Percentiles rank a stretch among this genome's conserved stretches.
Conservation (phyloP, 257 asterid species). For the Thymus mandschuricus region DNA sequence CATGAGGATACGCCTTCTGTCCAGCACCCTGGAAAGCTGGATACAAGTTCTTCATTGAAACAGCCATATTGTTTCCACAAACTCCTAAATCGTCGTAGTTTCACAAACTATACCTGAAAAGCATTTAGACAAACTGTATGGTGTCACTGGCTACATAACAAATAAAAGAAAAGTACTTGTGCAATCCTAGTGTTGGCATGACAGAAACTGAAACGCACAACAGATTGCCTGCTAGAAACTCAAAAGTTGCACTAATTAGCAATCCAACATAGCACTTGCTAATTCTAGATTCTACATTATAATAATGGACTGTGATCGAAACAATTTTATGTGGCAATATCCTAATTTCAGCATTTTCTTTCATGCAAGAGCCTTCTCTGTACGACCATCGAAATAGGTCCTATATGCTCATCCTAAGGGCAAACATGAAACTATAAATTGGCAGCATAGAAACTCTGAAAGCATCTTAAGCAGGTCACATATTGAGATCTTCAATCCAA, state of each 20-base stretch:
- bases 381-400: neutral
- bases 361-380: constrained; percentile 18
- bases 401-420: constrained; percentile 16
- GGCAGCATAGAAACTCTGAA: neutral
- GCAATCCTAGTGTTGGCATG: neutral
- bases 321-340: neutral
- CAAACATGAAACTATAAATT: constrained; percentile 12
- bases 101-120: constrained; percentile 47
- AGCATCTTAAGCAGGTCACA: constrained; percentile 7
- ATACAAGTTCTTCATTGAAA: too few species aligned
- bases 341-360: neutral
- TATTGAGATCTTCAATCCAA: constrained; percentile 12
- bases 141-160: constrained; percentile 22
- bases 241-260: too few species aligned
- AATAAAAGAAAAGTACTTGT: constrained; percentile 14
- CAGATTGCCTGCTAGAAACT: too few species aligned
- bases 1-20: too few species aligned
- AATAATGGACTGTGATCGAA: neutral
- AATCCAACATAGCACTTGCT: too few species aligned
- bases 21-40: too few species aligned
- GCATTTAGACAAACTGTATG: neutral
- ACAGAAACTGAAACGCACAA: too few species aligned
- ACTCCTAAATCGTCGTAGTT: constrained; percentile 28
- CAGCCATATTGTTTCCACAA: too few species aligned
- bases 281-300: too few species aligned